phyloP scores from a whole-genome alignment of 768 basidiomycete genomes.

The Suillus cothurnatus region DNA sequence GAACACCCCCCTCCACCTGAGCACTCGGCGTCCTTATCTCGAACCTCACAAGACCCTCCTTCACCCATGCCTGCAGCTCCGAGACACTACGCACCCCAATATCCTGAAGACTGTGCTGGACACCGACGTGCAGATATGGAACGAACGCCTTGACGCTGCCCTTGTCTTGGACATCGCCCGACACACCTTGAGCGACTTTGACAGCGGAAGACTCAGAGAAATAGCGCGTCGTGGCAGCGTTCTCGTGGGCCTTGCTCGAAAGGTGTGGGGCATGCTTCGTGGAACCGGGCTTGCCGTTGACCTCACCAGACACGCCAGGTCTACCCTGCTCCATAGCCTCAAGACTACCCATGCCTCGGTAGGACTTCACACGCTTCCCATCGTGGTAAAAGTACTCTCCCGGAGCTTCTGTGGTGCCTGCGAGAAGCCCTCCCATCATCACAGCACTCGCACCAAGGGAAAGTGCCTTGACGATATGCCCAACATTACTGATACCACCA shows the following conservation, averaged over 20 bases:
- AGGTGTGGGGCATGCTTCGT: slow-evolving; percentile 52
- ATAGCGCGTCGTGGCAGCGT: slow-evolving; percentile 91
- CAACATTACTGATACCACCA: slow-evolving; percentile 93
- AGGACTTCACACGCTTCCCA: slow-evolving; percentile 97
- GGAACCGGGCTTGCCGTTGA: slow-evolving; percentile 28
- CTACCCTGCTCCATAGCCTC: slow-evolving; percentile 90
- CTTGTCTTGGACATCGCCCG: slow-evolving; percentile 97
- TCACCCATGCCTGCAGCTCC: slow-evolving; percentile 69
- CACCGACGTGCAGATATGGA: slow-evolving; percentile 78
- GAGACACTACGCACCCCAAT: slow-evolving; percentile 73
- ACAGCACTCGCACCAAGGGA: slow-evolving; percentile 93
- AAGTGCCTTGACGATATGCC: slow-evolving; percentile 96
- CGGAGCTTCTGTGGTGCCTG: slow-evolving; percentile 95
- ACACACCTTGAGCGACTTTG: slow-evolving; percentile 96
- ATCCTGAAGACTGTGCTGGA: slow-evolving; percentile 96
- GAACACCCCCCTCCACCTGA: slow-evolving; percentile 94
- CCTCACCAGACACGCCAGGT: slow-evolving; percentile 28
- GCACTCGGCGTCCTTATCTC: slow-evolving; percentile 94
- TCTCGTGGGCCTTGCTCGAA: slow-evolving; percentile 62
- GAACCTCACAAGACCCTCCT: slow-evolving; percentile 72
- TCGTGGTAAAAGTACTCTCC: slow-evolving; percentile 99
- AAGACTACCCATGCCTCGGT: slow-evolving; percentile 97
- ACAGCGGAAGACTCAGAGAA: slow-evolving; percentile 63
- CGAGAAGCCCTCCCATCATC: slow-evolving; percentile 98
- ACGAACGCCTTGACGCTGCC: slow-evolving; percentile 92